Conservation (phyloP, 2,329 filamentous ascomycete genomes). For the Colletotrichum cereale region DNA sequence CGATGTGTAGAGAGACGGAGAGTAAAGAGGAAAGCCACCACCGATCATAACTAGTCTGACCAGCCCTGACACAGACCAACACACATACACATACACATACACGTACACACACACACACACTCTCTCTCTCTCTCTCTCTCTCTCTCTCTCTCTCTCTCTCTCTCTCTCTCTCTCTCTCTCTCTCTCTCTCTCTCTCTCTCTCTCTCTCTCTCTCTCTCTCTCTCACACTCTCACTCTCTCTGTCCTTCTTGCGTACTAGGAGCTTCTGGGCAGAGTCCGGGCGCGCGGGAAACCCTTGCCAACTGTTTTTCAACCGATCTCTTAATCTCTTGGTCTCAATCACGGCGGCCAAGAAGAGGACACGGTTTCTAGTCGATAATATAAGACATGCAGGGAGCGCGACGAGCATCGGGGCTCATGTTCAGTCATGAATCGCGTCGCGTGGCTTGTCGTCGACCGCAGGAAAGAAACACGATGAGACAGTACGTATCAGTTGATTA, state of each 20-base stretch:
- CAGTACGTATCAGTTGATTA: background rate
- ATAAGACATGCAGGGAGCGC: constrained; percentile 3
- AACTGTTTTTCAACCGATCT: background rate
- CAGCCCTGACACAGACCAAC: background rate
- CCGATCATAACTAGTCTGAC: background rate
- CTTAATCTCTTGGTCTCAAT: background rate
- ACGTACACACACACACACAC: background rate
- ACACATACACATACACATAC: no score
- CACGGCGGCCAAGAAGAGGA: background rate
- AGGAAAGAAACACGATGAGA: background rate
- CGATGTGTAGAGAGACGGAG: constrained; percentile 4
- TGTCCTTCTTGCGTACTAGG: background rate
- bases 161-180: background rate
- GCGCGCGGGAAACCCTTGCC: background rate
- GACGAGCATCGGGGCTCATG: background rate
- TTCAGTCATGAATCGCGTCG: background rate
- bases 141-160: background rate
- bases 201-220: background rate
- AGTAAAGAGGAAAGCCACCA: background rate
- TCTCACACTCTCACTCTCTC: no score
- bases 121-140: background rate
- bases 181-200: background rate
- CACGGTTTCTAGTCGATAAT: background rate
- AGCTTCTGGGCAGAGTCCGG: background rate
- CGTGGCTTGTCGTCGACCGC: background rate